phyloP scores from a whole-genome alignment of 257 asterid genomes.

The Marsdenia floribunda region DNA sequence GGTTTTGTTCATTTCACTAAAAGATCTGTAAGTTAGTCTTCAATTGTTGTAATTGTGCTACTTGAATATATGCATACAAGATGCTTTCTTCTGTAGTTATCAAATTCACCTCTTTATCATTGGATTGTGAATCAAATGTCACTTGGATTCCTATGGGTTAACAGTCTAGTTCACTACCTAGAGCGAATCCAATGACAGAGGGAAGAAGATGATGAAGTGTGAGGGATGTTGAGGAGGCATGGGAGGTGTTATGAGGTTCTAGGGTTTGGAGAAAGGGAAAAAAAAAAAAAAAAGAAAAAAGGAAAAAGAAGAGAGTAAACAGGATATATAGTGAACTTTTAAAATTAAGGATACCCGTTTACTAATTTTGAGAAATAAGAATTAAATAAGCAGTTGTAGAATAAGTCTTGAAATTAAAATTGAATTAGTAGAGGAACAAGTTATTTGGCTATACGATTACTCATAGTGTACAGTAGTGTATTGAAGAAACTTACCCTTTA shows the following conservation, averaged over 20 bases:
- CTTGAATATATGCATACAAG: not conserved
- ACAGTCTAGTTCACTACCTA: not conserved
- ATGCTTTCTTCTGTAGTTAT: not conserved
- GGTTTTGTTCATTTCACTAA: constrained; percentile 78
- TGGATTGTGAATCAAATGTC: not conserved
- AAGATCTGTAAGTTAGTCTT: constrained; percentile 52
- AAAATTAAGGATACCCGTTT: not conserved
- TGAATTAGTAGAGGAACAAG: not conserved
- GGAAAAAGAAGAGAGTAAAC: not conserved
- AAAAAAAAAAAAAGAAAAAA: not conserved
- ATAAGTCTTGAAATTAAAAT: not conserved
- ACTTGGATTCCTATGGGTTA: not conserved
- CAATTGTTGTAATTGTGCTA: not conserved
- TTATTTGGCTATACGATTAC: not conserved
- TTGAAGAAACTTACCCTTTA: not conserved
- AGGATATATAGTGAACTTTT: not conserved
- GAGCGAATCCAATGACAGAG: not conserved
- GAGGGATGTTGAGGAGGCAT: not conserved
- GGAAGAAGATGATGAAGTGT: not conserved
- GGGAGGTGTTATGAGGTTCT: no score
- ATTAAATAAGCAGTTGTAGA: not conserved
- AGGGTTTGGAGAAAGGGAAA: not conserved
- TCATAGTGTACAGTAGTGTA: not conserved
- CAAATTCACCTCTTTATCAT: not conserved
- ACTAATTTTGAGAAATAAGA: not conserved